These are phyloP conservation scores for Arthrobotrys iridis DNA, from an alignment of 2,329 filamentous ascomycete species.

Conservation along the genomic window DNA sequence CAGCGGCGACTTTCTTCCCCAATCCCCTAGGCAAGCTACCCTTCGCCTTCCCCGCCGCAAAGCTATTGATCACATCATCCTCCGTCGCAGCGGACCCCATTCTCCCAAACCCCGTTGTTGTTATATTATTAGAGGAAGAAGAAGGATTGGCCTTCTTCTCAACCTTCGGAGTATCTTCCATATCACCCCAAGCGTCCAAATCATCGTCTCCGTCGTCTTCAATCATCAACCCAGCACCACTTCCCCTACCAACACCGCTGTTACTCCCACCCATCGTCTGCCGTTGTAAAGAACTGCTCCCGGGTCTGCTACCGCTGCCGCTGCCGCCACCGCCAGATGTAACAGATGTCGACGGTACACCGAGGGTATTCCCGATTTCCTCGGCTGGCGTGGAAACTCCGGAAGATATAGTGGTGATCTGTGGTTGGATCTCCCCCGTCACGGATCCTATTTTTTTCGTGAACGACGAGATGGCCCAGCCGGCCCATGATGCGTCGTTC, in stretches of 20 bases:
- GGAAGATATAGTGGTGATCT: constrained; percentile 60
- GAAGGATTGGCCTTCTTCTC: constrained; percentile 66
- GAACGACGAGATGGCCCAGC: constrained; percentile 98
- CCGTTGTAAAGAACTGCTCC: constrained; percentile 68
- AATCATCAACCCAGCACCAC: constrained; percentile 65
- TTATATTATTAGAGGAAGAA: too few relatives aligned
- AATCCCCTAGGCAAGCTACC: constrained; percentile 84
- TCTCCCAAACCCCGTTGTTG: constrained; percentile 60
- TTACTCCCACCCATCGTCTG: constrained; percentile 69
- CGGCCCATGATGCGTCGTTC: constrained; percentile 80
- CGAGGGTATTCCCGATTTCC: constrained; percentile 62
- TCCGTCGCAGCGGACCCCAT: constrained; percentile 67
- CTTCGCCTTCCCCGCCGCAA: constrained; percentile 82
- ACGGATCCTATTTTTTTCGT: constrained; percentile 90
- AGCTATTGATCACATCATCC: constrained; percentile 90
- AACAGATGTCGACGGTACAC: constrained; percentile 60
- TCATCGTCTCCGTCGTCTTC: constrained; percentile 71
- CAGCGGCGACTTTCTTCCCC: constrained; percentile 66
- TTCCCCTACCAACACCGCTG: constrained; percentile 45
- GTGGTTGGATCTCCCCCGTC: constrained; percentile 80
- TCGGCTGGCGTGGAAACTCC: constrained; percentile 64
- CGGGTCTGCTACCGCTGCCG: constrained; percentile 58
- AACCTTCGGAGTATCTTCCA: constrained; percentile 64
- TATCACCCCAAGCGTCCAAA: constrained; percentile 79
- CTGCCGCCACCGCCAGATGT: constrained; percentile 59